Conservation (phyloP, 257 asterid genomes). For the Coffea eugenioides region DNA sequence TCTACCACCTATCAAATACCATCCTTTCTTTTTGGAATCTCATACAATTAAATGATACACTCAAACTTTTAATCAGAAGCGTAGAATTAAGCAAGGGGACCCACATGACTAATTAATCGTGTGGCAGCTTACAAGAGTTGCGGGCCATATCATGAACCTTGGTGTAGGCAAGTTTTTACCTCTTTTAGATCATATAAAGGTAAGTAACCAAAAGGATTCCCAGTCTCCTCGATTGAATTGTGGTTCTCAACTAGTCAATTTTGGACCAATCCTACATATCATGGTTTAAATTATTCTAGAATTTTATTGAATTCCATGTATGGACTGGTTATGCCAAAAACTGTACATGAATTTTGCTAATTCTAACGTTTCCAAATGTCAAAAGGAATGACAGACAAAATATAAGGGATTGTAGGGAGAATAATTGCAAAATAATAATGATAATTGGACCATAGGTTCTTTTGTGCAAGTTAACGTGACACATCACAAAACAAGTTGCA, state of each 20-base stretch:
- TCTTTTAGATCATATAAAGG: background rate
- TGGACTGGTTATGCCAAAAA: background rate
- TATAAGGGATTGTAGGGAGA: background rate
- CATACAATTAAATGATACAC: too few relatives aligned
- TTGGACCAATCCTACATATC: background rate
- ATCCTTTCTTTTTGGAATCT: too few relatives aligned
- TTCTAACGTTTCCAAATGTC: background rate
- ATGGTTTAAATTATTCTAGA: background rate
- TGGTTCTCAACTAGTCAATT: background rate
- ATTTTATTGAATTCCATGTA: background rate
- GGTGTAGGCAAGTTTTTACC: background rate
- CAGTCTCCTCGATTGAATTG: background rate
- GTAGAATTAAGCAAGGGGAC: background rate
- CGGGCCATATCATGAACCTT: background rate
- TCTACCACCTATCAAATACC: too few relatives aligned
- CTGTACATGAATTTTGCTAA: too few relatives aligned
- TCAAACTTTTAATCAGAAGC: too few relatives aligned
- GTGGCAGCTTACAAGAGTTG: background rate
- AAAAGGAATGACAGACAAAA: background rate
- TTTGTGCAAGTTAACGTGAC: background rate
- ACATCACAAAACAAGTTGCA: too few relatives aligned
- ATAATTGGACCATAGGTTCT: background rate
- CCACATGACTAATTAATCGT: background rate
- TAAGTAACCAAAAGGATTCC: background rate
- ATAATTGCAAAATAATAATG: background rate